Conservation (phyloP, 2,329 filamentous ascomycete species). For the Fusarium sarcochroum region DNA sequence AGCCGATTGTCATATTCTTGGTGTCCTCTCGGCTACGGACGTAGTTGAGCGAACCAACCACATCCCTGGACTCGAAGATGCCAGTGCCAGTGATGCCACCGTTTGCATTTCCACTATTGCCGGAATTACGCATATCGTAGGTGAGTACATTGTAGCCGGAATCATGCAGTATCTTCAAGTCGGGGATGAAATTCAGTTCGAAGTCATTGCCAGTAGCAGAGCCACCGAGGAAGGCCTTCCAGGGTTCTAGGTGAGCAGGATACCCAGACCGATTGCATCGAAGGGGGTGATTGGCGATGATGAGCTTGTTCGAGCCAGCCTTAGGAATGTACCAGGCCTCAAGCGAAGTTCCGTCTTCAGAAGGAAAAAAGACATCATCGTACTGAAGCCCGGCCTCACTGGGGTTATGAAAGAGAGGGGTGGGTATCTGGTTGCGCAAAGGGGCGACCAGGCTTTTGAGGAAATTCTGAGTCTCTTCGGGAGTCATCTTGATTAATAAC, state of each 20-base stretch:
- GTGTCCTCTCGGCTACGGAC: not conserved
- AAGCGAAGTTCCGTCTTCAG: conserved; percentile 3
- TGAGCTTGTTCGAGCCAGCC: not conserved
- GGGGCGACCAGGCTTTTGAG: conserved; percentile 11
- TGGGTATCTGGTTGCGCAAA: conserved; percentile 1
- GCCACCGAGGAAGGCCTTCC: conserved; percentile 10
- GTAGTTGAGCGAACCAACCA: conserved; percentile 1
- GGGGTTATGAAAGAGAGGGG: not conserved
- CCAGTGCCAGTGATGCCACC: conserved; percentile 8
- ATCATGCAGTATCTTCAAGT: conserved; percentile 7
- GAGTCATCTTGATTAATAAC: not conserved
- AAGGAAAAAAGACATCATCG: conserved; percentile 6
- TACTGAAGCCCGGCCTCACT: not conserved
- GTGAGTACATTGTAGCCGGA: conserved; percentile 4
- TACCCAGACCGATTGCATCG: conserved; percentile 5
- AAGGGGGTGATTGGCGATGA: conserved; percentile 9
- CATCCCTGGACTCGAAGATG: conserved; percentile 1
- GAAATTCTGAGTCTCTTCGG: conserved; percentile 4
- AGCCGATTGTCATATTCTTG: not conserved
- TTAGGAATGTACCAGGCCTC: conserved; percentile 12
- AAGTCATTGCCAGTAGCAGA: conserved; percentile 9
- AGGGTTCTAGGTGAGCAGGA: conserved; percentile 1
- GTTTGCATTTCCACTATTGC: conserved; percentile 1
- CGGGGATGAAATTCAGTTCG: conserved; percentile 6
- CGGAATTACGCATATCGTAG: conserved; percentile 6